Base-by-base conservation (phyloP, 2,329 filamentous ascomycete species). In the Cercospora canescens region DNA sequence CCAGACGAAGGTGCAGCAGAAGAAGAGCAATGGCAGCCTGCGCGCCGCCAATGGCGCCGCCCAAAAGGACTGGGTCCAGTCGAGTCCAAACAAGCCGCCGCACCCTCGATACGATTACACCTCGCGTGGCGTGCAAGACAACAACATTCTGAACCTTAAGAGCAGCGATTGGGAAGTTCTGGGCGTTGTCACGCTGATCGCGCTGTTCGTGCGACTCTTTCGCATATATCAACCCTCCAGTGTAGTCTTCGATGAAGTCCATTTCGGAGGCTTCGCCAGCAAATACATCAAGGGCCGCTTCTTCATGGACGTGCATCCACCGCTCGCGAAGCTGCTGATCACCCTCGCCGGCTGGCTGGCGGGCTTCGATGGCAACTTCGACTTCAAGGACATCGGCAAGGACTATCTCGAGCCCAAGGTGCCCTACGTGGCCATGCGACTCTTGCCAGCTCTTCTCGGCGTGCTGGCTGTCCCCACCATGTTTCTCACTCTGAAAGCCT, bases 271-370 rank as follows among this genome's bases (percentile, higher is more conserved):
- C 57, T 99, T 99, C 78, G 95, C 95, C 71, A 93, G 91, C 74
- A 99, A 99, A 81, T 99, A 99, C 81, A 98, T 99, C 86, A 98
- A 99, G 85, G 95, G 95, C 76, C 91, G 87, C 79, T 99, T 99
- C 87, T 99, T 99, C 81, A 99, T 99, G 95, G 95, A 99, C 78
- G 95, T 99, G n/a, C 95, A 99, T 78, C 95, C 95, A 34, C 95
- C 95, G 54, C 86, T 99, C 67, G 95, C 95, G 71, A 99, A 99
- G 84, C 88, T 99, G 78, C 89, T 99, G 72, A 94, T 99, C 75
- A 96, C 95, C 60, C 87, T 99, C 67, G 93, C 94, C 70, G 95
- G 94, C 73, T 99, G 91, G 89, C 81, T 97, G 70, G 95, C 94
- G 74, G 95, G 95, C 62, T 99, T 98, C 79, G 88, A 97, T 77